Base-by-base conservation (phyloP, 257 asterid genomes). In the Osmanthus fragrans region DNA sequence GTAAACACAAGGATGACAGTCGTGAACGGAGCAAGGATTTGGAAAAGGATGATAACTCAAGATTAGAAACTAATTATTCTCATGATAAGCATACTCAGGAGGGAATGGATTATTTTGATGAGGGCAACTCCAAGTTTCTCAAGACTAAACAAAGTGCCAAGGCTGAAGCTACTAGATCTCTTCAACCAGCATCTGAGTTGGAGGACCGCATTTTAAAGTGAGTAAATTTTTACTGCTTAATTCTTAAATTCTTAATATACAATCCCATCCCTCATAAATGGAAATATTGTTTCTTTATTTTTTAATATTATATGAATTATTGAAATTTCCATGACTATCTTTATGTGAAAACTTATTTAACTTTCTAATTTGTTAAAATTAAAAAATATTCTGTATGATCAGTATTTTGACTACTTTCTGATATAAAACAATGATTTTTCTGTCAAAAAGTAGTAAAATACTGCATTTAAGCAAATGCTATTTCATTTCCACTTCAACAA, bases 121-220 rank as follows among this genome's bases (percentile, higher is more conserved):
- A 74, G 36, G 86, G 79, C 63, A 86, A 77, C 56, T 74, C 84
- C 60, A 85, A 80, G 82, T 39, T 77, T 78, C 78, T 70, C 67
- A 85, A 84, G 80, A 78, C 71, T 70, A 85, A 78, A 30, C 84
- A 85, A 78, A 82, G 60, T 76, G 78, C 63, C 60, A 86, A 78
- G 71, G 85, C 42, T 79, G 88, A 51, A 40, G 83, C 60, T 77
- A 73, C 76, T 77, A 88, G 83, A 70, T 36, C 85, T 64, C 82
- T 77, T 4, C 80, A 83, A 77, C 71, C 94, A 27, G 72, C 87
- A 29, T 78, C 83, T 4, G 89, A 89, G 73, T 29, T 95, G 79
- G 88, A 86, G 87, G 89, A 85, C 71, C 98, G 98, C 74, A 87
- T 92, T 87, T 70, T 82, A 40, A 92, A 82, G 99, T 94, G 85